Base-by-base conservation (phyloP, 768 basidiomycete species). In the Trametes gibbosa region DNA sequence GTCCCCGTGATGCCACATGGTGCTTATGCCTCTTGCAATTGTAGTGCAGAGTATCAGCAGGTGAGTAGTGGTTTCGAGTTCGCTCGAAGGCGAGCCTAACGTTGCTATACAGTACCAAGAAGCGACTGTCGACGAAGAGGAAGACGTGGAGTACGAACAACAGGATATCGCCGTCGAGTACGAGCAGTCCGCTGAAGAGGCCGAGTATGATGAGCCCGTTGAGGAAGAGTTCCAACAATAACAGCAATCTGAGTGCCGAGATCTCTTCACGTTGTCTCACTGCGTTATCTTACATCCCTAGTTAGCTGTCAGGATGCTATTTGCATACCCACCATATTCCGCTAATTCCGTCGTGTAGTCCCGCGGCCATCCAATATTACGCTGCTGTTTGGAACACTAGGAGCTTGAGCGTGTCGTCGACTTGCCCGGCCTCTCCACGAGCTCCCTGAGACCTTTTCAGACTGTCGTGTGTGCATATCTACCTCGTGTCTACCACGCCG, bases 11-110 rank as follows among this genome's bases (percentile, higher is more conserved):
- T 10, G 10, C 10, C 29, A 32, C 29, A 32, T 4, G 10, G 29
- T 32, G 29, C 29, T 32, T 10, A 32, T 32, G 29, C 29, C 5
- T 32, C 29, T 32, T n/a, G 29, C 5, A 53, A 58, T 2, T 61
- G n/a, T 52, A 92, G 90, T 59, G 82, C 91, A 56, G 95, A 98
- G 70, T 96, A 96, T 75, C 92, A 95, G 70, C 91, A 91, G 79
- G 89, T 84, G 65, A 63, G 74, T 53, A 48, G 3, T 46, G 25
- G 19, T 32, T 21, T 1, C 5, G 27, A 16, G 9, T 48, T 5
- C n/a, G 5, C 24, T 21, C 24, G 52, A 10, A 46, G 34, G 42
- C 57, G 41, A 61, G n/a, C 39, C 41, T 50, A 12, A 57, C 48
- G 13, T 52, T 32, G 29, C 17, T 40, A 9, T 21, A 49, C 63